Base-by-base conservation (phyloP, 2,329 filamentous ascomycete genomes). In the Rutstroemia sp. region DNA sequence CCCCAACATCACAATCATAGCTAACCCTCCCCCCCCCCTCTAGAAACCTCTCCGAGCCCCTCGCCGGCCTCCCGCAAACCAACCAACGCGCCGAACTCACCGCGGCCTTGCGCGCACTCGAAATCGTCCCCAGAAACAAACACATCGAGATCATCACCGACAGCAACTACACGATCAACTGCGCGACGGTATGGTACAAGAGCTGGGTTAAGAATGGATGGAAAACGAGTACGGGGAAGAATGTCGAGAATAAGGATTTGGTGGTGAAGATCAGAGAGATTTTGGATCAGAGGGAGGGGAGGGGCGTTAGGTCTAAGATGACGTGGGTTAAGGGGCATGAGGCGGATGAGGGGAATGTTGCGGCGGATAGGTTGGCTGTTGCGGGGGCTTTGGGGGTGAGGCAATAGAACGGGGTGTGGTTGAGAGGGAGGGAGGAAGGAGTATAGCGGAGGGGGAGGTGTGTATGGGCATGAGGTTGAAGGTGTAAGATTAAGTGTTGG, bases 11-110 rank as follows among this genome's bases (percentile, higher is more conserved):
- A 36, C 46, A 17, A 17, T 23, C 19, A 50, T 49, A 23, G 12
- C 16, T 34, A 30, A 27, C n/a, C n/a, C 38, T 56, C 39, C 12
- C 17, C 23, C 5, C 7, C 7, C 6, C 51, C 19, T 50, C 25
- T 65, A 84, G 82, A 63, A 88, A 88, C 65, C 73, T 71, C 34
- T 68, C 69, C 16, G 69, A 70, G 56, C 58, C 62, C 36, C 59
- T 71, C 1, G 51, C 60, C 40, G 69, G 68, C 17, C 23, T 25
- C 4, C 56, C 78, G 9, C 94, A 97, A 72, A 97, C 94, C 0
- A 99, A 99, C 69, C 90, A 97, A 71, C 88, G 94, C 3, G 94
- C 92, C n/a, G 94, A 99, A 73, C 77, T 99, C 57, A 92, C 88
- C 23, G 94, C 91, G 7, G 87, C 97, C 60, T 76, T 89, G 30